Base-by-base conservation (phyloP, 2,329 filamentous ascomycete species). In the Neopestalotiopsis clavispora region DNA sequence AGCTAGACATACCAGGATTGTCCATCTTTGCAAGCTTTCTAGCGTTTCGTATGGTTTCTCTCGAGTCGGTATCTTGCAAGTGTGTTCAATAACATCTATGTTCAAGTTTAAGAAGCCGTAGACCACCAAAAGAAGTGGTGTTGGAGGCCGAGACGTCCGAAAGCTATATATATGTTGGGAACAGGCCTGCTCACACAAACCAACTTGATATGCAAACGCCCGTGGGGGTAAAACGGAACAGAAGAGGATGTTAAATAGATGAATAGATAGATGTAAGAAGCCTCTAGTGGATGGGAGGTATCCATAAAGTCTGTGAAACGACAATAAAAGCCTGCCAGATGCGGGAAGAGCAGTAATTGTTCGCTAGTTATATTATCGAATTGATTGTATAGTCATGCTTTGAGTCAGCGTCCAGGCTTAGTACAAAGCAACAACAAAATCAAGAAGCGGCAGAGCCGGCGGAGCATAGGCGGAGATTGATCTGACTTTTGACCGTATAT, bases 1-100 rank as follows among this genome's bases (percentile, higher is more conserved):
- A 74, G 13, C 71, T 72, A 13, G 72, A 65, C 56, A 74, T 73
- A 14, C 78, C 78, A 65, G 78, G 68, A 56, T 74, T 71, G 20
- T 73, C 77, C 72, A 78, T 75, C 17, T 5, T 61, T 3, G 30
- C 28, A 4, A 14, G 28, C 30, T 71, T 68, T n/a, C 71, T 64
- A 7, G n/a, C 17, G n/a, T 52, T n/a, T 38, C 10, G 34, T 38
- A 38, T 38, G 34, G 6, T 6, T 38, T 10, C 34, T 38, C 10
- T 10, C 34, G 6, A 17, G 49, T 56, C 49, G 49, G 49, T 56
- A 10, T 56, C 17, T 28, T 56, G 49, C 17, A 17, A 56, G 17
- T 14, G 7, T n/a, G 13, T 56, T 10, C 2, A 56, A 23, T 23
- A 12, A 28, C 23, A 28, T 28, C 23, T 28, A 28, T 28, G 23